A percentile compares a stretch with the other conserved stretches of the same genome.
These are phyloP conservation scores for Tulasnella sp. DNA, from an alignment of 768 basidiomycete genomes.

Conservation along the genomic window DNA sequence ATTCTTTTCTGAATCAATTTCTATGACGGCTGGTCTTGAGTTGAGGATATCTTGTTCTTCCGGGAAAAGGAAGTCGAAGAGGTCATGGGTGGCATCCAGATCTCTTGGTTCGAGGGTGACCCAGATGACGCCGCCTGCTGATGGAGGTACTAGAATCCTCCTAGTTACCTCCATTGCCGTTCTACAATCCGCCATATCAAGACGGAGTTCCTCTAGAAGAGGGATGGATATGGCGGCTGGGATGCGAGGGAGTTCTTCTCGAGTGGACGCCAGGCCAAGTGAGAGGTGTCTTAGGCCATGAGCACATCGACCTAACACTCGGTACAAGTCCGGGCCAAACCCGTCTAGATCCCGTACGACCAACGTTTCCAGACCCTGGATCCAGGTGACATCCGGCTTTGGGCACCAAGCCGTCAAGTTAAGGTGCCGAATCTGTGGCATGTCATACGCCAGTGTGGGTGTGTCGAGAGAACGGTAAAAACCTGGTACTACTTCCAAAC, in stretches of 20 bases:
- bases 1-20: not conserved
- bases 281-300: not conserved
- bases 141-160: not conserved
- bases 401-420: not conserved
- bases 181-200: not conserved
- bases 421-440: not conserved
- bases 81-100: not conserved
- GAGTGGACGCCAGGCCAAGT: not conserved
- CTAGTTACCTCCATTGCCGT: not conserved
- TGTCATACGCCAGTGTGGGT: not conserved
- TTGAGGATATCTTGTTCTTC: not conserved
- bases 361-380: not conserved
- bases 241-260: not conserved
- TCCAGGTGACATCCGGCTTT: not conserved
- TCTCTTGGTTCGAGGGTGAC: not conserved
- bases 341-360: not conserved
- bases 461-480: not conserved
- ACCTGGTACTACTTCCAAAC: not conserved
- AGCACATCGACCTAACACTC: not conserved
- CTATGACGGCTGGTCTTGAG: not conserved
- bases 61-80: not conserved
- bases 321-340: not conserved
- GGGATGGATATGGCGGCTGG: not conserved
- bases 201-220: not conserved
- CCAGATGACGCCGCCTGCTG: not conserved